Conservation (phyloP, 352 stramenopile genomes). For the Phytopythium aichiense region DNA sequence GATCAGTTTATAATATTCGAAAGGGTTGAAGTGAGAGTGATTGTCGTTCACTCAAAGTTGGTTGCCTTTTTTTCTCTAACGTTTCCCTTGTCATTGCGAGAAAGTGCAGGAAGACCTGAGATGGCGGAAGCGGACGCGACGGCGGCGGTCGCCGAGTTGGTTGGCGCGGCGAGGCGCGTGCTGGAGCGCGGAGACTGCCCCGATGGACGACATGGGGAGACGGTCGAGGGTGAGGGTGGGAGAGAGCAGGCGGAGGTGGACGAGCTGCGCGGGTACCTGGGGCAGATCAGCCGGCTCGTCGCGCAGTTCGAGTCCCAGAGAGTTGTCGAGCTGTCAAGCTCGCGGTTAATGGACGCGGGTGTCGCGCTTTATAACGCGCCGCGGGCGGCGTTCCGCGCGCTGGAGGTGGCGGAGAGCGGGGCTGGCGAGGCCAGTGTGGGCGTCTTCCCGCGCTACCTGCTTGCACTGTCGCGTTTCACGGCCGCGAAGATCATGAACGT, state of each 20-base stretch:
- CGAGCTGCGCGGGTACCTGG: constrained; percentile 7
- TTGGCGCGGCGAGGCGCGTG: background rate
- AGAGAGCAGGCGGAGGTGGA: background rate
- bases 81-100: background rate
- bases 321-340: constrained; percentile 22
- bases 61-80: too few species aligned
- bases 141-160: background rate
- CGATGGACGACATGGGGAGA: background rate
- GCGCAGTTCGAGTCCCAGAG: constrained; percentile 15
- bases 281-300: constrained; percentile 29
- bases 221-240: background rate
- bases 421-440: background rate
- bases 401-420: constrained; percentile 19
- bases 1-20: background rate
- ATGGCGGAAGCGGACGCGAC: background rate
- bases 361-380: constrained; percentile 71
- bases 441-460: constrained; percentile 20
- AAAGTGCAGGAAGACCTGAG: background rate
- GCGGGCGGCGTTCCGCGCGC: constrained; percentile 30
- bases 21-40: background rate
- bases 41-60: background rate
- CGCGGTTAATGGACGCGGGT: constrained; percentile 51
- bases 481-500: constrained; percentile 65
- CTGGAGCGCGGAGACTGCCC: background rate
- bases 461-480: constrained; percentile 42